These are phyloP conservation scores for Saksenaea oblongispora DNA, from an alignment of 371 early-diverging fungal genomes.

Conservation along the genomic window DNA sequence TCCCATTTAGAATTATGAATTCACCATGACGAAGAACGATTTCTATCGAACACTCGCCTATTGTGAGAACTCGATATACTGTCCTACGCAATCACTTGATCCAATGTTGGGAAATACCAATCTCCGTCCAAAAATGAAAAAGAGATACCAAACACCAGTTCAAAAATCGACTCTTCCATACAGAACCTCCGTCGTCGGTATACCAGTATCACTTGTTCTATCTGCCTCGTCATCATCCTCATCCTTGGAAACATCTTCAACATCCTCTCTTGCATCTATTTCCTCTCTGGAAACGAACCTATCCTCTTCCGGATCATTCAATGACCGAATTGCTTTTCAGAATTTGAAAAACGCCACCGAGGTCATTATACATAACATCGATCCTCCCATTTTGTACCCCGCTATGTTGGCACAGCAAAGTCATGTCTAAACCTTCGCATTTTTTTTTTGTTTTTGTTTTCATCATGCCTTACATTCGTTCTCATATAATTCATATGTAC, in stretches of 20 bases:
- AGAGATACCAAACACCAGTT: neutral
- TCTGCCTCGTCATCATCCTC: conserved; percentile 11
- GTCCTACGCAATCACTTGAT: neutral
- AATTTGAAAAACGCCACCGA: conserved; percentile 1
- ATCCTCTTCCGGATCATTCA: neutral
- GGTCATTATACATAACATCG: conserved; percentile 1
- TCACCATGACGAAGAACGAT: conserved; percentile 12
- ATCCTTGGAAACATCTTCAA: conserved; percentile 13
- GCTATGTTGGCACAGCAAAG: conserved; percentile 1
- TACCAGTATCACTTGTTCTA: neutral
- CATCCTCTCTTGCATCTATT: neutral
- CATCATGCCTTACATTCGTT: conserved; percentile 2
- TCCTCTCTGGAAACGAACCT: neutral
- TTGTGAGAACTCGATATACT: neutral
- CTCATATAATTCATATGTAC: neutral
- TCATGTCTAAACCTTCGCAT: neutral
- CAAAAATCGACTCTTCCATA: neutral
- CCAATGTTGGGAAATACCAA: neutral
- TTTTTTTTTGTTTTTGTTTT: neutral
- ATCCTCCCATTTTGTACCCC: neutral
- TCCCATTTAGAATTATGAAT: conserved; percentile 19
- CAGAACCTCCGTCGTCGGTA: neutral
- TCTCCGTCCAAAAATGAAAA: neutral
- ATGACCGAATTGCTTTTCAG: neutral
- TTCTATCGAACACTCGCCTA: conserved; percentile 2